phyloP scores from a whole-genome alignment of 2,329 filamentous ascomycete species.

The Aulographum hederae region DNA sequence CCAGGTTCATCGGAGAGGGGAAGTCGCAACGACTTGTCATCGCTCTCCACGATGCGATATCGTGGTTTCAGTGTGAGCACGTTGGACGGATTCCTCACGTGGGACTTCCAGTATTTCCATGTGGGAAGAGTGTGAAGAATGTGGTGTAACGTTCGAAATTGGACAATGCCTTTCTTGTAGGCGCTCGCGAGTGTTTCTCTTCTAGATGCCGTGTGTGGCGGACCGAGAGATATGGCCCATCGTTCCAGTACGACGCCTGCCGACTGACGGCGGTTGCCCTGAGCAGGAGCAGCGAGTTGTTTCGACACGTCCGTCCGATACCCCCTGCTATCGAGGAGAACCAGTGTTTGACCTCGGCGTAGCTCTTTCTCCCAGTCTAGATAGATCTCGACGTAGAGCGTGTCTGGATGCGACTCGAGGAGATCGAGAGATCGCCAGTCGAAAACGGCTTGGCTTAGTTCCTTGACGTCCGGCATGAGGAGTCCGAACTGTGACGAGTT shows the following conservation, averaged over 20 bases:
- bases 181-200: slow-evolving; percentile 58
- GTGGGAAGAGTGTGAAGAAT: slow-evolving; percentile 68
- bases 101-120: slow-evolving; percentile 65
- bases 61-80: slow-evolving; percentile 49
- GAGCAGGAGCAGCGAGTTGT: slow-evolving; percentile 48
- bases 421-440: slow-evolving; percentile 60
- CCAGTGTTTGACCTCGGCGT: slow-evolving; percentile 69
- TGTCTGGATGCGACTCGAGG: slow-evolving; percentile 57
- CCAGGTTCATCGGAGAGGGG: slow-evolving; percentile 46
- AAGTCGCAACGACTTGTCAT: slow-evolving; percentile 35
- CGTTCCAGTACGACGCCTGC: slow-evolving; percentile 58
- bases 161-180: slow-evolving; percentile 93
- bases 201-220: slow-evolving; percentile 28
- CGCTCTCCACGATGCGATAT: slow-evolving; percentile 56
- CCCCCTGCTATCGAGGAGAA: slow-evolving; percentile 72
- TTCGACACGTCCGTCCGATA: slow-evolving; percentile 88
- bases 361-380: slow-evolving; percentile 65
- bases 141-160: slow-evolving; percentile 77
- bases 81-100: slow-evolving; percentile 49
- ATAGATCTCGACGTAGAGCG: slow-evolving; percentile 80
- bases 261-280: slow-evolving; percentile 20
- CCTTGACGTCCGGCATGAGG: slow-evolving; percentile 80
- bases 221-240: slow-evolving; percentile 70
- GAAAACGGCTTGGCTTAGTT: slow-evolving; percentile 62
- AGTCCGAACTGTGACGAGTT: slow-evolving; percentile 66